These are phyloP conservation scores for Harrya chromipes DNA, from an alignment of 768 basidiomycete species.

Conservation along the genomic window DNA sequence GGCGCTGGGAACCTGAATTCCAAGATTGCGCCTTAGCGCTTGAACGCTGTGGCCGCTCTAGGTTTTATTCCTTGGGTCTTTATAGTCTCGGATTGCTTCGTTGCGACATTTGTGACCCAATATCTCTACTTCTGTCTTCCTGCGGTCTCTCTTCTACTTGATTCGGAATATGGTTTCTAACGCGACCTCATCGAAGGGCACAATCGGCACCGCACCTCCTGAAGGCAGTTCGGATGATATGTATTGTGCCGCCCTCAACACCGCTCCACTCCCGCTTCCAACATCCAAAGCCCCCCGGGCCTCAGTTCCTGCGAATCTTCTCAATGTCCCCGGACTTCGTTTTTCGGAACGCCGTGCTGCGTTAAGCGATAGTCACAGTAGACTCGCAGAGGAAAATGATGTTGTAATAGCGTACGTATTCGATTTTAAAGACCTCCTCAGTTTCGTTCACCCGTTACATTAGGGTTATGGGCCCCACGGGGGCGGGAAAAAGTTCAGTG, in stretches of 20 bases:
- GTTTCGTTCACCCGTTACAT: not conserved
- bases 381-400: slow-evolving; percentile 2
- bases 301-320: not conserved
- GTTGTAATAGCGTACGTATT: slow-evolving; percentile 20
- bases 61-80: not conserved
- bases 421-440: not conserved
- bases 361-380: not conserved
- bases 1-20: not conserved
- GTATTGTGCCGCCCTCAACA: too few species aligned
- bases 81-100: not conserved
- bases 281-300: not conserved
- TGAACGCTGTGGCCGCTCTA: not conserved
- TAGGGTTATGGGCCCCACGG: slow-evolving; percentile 19
- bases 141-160: too few species aligned
- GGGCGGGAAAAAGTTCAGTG: slow-evolving; percentile 19
- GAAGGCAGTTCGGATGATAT: too few species aligned
- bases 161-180: not conserved
- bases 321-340: not conserved
- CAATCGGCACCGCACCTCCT: too few species aligned
- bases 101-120: not conserved
- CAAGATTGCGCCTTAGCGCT: slow-evolving; percentile 2
- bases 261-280: not conserved
- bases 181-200: not conserved
- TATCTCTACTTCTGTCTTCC: too few species aligned
- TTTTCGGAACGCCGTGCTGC: not conserved